phyloP scores from a whole-genome alignment of 805 yeast genomes.

The Yamadazyma insecticola region DNA sequence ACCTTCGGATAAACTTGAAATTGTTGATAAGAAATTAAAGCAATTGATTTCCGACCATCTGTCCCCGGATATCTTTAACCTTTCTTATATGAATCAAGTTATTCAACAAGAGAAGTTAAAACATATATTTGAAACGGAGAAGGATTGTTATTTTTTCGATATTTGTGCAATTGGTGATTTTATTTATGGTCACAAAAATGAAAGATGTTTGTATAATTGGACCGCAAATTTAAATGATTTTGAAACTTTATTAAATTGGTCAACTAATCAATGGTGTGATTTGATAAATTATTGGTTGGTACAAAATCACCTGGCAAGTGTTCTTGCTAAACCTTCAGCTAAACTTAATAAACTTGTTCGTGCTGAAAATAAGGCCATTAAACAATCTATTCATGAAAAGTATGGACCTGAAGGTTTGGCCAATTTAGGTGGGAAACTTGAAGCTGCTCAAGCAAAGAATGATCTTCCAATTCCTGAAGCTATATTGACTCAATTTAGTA shows the following conservation, averaged over 20 bases:
- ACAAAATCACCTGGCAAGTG: constrained; percentile 57
- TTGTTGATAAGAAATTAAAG: constrained; percentile 49
- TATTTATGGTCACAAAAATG: constrained; percentile 66
- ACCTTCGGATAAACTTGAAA: constrained; percentile 58
- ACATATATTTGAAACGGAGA: constrained; percentile 58
- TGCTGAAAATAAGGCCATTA: constrained; percentile 43
- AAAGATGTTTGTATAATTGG: constrained; percentile 54
- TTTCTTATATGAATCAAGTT: constrained; percentile 61
- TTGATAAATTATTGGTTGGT: constrained; percentile 52
- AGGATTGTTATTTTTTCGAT: constrained; percentile 55
- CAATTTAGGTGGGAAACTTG: constrained; percentile 46
- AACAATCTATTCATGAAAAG: constrained; percentile 44
- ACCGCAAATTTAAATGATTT: constrained; percentile 55
- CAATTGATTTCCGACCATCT: constrained; percentile 52
- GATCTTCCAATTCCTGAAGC: constrained; percentile 73
- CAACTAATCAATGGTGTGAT: constrained; percentile 59
- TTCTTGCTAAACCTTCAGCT: constrained; percentile 70
- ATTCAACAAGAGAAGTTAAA: constrained; percentile 62
- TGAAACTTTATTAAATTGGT: constrained; percentile 57
- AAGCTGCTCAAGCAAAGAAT: constrained; percentile 61
- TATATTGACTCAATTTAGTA: constrained; percentile 55
- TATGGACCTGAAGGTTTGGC: constrained; percentile 60
- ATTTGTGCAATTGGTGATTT: constrained; percentile 73
- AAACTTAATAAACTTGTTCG: constrained; percentile 51
- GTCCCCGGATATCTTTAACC: constrained; percentile 48